Base-by-base conservation (phyloP, 192 early-diverging fungal genomes). In the Spizellomyces sp. region DNA sequence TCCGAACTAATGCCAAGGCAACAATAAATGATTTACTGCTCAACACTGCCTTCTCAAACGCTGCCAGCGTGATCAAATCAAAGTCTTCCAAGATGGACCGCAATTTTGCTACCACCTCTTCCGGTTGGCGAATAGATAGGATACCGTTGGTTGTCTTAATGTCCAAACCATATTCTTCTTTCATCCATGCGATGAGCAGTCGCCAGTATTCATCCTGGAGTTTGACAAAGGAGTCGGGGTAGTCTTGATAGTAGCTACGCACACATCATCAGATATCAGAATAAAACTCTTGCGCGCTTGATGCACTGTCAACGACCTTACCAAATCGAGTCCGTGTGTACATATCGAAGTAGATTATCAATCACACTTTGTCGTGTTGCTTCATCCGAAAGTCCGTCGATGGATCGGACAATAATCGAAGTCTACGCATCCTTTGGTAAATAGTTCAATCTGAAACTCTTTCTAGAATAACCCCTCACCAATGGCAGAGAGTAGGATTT, bases 321-420 rank as follows among this genome's bases (percentile, higher is more conserved):
- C 80, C 94, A 94, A 44, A 90, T 90, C 8, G 94, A 88, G 79
- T 99, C 96, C 0, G 93, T 96, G 50, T 96, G 90, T 55, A 94
- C 77, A 77, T 92, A 99, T 64, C 82, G 84, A 57, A 91, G 81
- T 58, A 99, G 77, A 48, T 90, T 89, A 48, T 88, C 83, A 67
- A 95, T 84, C 36, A 91, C 93, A 10, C 89, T 86, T 43, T 71
- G 59, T 22, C 93, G 90, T 21, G 83, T 81, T 19, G 81, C 71
- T 9, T 81, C 55, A 64, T 88, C 85, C 50, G 76, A 68, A 45
- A 94, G 86, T 0, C 85, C 88, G 71, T 96, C 94, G 46, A 95
- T 88, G 0, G 94, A 88, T 43, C 95, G 87, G 58, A 89, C 86
- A 5, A 96, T 83, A n/a, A 98, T 81, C 6, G 94, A 96, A 0